Evolutionary conservation across 345 rosid species (phyloP), one percentile per base, ranked within the genome.

Genomic region (Populus simonii): DNA sequence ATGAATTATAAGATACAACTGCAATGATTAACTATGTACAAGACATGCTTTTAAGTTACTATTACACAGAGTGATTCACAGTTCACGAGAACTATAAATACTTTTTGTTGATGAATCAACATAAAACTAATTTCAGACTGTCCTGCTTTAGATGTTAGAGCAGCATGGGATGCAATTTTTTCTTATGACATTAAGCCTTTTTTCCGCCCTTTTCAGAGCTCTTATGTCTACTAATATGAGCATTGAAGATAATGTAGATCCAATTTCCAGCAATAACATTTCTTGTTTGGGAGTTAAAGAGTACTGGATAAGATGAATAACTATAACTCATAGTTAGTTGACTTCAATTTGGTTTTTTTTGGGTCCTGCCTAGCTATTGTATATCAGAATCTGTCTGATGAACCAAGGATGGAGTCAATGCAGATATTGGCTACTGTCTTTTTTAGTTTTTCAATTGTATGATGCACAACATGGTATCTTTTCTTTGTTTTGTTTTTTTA

Each of bases 391-490:
- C 67, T 63, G 31, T 25, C 67, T 63, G 31, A 63, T 63, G 67
- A 63, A 63, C 27, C 66, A 27, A 23, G 17, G 63, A 17, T 45
- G 2, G 27, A 18, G 13, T 3, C 41, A 29, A 53, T 47, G 18
- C n/a, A 13, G 68, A 18, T 68, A 66, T 2, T 38, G 5, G 11
- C 45, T 6, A 17, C 1, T 68, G 9, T 22, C 9, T 16, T 33
- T 10, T 15, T 22, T 0, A 6, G 23, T 20, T 2, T 68, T 68
- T 68, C 7, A 39, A 20, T 68, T 38, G 5, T 55, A 27, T 15
- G 16, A 70, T 74, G 78, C 72, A 69, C 18, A 38, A n/a, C 51
- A 13, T 53, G 23, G 11, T 62, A 39, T 78, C 70, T 70, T 78
- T 23, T 81, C 51, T 35, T 33, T 10, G 45, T 10, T 10, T 41